Conservation (phyloP, 495 filamentous ascomycete genomes). For the Daldinia vernicosa region DNA sequence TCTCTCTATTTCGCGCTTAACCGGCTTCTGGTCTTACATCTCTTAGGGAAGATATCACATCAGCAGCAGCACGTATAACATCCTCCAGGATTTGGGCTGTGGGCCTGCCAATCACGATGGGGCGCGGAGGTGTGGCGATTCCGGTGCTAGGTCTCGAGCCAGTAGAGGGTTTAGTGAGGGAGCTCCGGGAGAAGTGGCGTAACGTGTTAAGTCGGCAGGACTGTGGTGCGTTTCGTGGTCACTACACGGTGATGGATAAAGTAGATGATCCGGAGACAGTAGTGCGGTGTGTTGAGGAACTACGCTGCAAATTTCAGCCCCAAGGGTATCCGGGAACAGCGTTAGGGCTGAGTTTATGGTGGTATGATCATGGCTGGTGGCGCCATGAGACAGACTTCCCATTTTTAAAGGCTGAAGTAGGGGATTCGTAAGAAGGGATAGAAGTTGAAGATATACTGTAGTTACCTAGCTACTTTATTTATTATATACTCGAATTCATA, state of each 20-base stretch:
- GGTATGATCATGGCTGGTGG: constrained; percentile 29
- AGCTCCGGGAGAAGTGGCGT: constrained; percentile 15
- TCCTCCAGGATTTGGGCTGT: background rate
- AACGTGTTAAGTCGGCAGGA: constrained; percentile 21
- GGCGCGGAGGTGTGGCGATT: background rate
- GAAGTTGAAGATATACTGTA: background rate
- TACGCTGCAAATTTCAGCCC: background rate
- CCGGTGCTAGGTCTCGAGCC: constrained; percentile 9
- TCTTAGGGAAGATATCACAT: background rate
- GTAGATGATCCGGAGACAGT: constrained; percentile 6
- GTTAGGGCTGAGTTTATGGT: constrained; percentile 21
- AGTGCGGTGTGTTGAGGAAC: constrained; percentile 1
- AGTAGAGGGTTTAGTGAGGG: background rate
- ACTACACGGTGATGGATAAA: constrained; percentile 27
- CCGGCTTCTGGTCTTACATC: constrained; percentile 3
- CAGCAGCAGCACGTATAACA: background rate
- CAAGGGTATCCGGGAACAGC: constrained; percentile 1
- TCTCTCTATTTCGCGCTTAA: constrained; percentile 24
- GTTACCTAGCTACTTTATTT: background rate
- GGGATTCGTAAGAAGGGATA: background rate
- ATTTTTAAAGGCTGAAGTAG: background rate
- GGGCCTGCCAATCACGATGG: background rate
- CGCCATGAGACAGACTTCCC: constrained; percentile 14
- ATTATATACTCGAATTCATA: too few species aligned
- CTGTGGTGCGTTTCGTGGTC: constrained; percentile 13